phyloP scores from a whole-genome alignment of 805 yeast genomes.

The Yarrowia keelungensis region DNA sequence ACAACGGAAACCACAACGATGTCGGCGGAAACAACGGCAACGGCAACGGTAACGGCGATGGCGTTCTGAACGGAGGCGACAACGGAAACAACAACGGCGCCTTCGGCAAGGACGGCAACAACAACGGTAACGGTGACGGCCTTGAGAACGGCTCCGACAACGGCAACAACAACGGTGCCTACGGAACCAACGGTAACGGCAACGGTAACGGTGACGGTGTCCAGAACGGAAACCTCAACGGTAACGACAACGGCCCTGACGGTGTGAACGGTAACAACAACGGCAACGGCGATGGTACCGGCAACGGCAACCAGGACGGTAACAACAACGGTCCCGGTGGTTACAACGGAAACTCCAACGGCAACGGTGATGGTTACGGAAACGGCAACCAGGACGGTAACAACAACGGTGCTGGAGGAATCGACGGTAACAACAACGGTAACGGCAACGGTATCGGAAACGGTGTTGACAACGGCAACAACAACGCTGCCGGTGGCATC shows the following conservation, averaged over 20 bases:
- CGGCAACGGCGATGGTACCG: not conserved
- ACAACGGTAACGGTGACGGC: not conserved
- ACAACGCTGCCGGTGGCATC: not conserved
- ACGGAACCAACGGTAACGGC: not conserved
- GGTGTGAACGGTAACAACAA: not conserved
- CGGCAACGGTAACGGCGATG: not conserved
- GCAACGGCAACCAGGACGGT: not conserved
- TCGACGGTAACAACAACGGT: conserved; percentile 1
- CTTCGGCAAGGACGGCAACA: not conserved
- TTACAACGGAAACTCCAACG: not conserved
- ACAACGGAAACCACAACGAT: not conserved
- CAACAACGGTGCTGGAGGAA: not conserved
- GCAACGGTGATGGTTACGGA: not conserved
- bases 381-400: conserved; percentile 1
- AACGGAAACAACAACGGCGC: not conserved
- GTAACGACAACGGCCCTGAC: not conserved
- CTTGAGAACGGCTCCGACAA: not conserved
- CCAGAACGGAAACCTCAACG: not conserved
- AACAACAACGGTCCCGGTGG: not conserved
- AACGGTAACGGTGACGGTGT: not conserved
- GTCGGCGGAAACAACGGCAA: not conserved
- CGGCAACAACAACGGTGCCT: not conserved
- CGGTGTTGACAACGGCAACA: not conserved
- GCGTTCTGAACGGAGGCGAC: not conserved
- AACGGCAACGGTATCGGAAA: conserved; percentile 5